Evolutionary conservation across 441 rosid genomes (phyloP).

Genomic region (Jatropha podagrica): DNA sequence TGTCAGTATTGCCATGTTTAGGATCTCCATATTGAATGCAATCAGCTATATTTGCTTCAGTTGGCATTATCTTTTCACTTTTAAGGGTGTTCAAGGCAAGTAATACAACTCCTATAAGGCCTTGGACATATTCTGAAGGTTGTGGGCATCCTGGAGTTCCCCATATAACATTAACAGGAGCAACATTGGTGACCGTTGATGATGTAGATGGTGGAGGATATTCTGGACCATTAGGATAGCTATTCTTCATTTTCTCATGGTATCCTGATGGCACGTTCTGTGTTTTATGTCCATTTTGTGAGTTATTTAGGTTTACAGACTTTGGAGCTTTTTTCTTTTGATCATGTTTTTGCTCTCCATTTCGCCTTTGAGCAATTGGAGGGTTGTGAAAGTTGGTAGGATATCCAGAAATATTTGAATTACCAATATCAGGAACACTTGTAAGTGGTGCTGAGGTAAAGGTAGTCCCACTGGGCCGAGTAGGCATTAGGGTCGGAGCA

Average conservation of each 20-base stretch:
- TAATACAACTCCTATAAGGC: conserved; percentile 40
- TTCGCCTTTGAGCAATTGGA: conserved; percentile 29
- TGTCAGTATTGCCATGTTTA: conserved; percentile 32
- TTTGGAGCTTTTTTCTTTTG: conserved; percentile 22
- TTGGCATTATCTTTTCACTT: conserved; percentile 40
- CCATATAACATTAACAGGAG: conserved; percentile 28
- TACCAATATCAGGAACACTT: conserved; percentile 28
- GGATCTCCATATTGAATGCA: conserved; percentile 43
- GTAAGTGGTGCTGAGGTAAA: conserved; percentile 5
- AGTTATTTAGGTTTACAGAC: conserved; percentile 13
- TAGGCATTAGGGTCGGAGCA: conserved; percentile 3
- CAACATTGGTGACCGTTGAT: conserved; percentile 6
- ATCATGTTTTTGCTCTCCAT: conserved; percentile 23
- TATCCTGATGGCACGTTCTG: conserved; percentile 15
- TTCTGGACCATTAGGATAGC: conserved; percentile 14
- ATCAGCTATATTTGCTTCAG: conserved; percentile 40
- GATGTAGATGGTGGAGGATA: conserved; percentile 20
- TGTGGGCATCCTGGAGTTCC: conserved; percentile 38
- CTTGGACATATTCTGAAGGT: conserved; percentile 34
- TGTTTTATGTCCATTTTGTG: conserved; percentile 25
- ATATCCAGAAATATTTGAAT: conserved; percentile 22
- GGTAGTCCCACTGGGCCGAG: conserved; percentile 4
- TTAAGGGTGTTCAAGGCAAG: conserved; percentile 42
- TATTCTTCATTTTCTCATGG: conserved; percentile 20
- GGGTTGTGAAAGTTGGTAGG: conserved; percentile 23